Evolutionary conservation across 2,329 filamentous ascomycete species (phyloP).

Genomic region (Botrytis pseudocinerea): DNA sequence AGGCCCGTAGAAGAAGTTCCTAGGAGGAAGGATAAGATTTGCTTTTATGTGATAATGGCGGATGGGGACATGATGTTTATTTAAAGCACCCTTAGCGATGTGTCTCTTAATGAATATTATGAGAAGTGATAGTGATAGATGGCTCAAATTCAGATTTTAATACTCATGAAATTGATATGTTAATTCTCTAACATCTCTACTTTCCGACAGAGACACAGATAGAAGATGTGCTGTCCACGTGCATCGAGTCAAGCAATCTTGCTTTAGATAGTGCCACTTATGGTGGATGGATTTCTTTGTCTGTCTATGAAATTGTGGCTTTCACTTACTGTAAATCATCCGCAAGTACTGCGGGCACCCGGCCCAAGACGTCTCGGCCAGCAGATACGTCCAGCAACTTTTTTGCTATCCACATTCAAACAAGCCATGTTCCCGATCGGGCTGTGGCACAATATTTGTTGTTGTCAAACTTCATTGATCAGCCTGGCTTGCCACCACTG

Average conservation of each 20-base stretch:
- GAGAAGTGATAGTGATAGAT: conserved; percentile 22
- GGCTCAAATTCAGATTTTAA: conserved; percentile 23
- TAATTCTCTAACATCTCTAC: background rate
- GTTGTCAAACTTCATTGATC: conserved; percentile 40
- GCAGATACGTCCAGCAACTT: conserved; percentile 34
- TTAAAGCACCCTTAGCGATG: conserved; percentile 14
- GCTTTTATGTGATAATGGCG: conserved; percentile 32
- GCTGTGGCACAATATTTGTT: conserved; percentile 36
- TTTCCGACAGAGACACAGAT: conserved; percentile 21
- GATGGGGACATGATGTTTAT: conserved; percentile 35
- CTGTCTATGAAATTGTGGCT: conserved; percentile 42
- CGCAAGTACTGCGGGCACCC: conserved; percentile 52
- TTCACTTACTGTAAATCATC: conserved; percentile 39
- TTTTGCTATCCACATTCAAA: conserved; percentile 37
- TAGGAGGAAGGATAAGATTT: conserved; percentile 29
- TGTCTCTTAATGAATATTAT: conserved; percentile 7
- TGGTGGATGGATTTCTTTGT: conserved; percentile 48
- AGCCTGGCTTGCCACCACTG: conserved; percentile 32
- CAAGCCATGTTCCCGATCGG: conserved; percentile 39
- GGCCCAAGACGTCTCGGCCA: conserved; percentile 39
- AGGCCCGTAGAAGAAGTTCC: conserved; percentile 42
- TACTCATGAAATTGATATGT: conserved; percentile 12
- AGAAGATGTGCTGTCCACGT: conserved; percentile 46
- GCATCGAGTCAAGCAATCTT: conserved; percentile 55
- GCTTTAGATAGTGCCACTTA: conserved; percentile 30